Conservation (phyloP, 2,329 filamentous ascomycete species). For the Talaromyces sp. region DNA sequence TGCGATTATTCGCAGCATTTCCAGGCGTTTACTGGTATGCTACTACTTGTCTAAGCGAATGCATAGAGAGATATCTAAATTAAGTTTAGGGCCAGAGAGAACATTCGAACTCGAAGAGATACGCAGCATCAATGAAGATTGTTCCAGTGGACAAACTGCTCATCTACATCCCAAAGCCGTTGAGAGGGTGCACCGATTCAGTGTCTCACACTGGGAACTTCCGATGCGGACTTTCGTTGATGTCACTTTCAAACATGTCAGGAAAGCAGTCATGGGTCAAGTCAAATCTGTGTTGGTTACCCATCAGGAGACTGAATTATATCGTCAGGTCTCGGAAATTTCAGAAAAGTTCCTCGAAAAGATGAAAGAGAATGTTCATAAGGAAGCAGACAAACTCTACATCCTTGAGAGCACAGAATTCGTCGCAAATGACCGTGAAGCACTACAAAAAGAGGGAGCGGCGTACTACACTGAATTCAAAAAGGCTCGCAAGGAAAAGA, state of each 20-base stretch:
- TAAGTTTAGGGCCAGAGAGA: constrained; percentile 19
- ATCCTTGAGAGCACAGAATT: not conserved
- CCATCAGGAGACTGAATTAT: constrained; percentile 36
- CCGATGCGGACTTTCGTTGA: constrained; percentile 48
- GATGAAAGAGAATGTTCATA: constrained; percentile 39
- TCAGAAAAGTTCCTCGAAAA: constrained; percentile 48
- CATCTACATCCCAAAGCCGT: constrained; percentile 60
- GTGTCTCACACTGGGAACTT: constrained; percentile 56
- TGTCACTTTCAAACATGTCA: constrained; percentile 29
- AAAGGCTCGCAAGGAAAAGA: not conserved
- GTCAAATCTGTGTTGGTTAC: constrained; percentile 40
- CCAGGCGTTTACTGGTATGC: constrained; percentile 19
- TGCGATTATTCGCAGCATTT: constrained; percentile 24
- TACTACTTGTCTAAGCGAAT: not conserved
- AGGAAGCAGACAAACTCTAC: constrained; percentile 31
- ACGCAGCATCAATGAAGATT: constrained; percentile 52
- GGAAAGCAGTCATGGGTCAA: constrained; percentile 41
- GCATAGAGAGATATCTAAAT: not conserved
- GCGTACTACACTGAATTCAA: not conserved
- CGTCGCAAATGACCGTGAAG: not conserved
- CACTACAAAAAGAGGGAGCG: not conserved
- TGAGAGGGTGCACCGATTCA: constrained; percentile 55
- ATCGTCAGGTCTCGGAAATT: constrained; percentile 33
- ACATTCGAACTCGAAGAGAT: constrained; percentile 42
- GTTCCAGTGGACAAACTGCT: constrained; percentile 56